Evolutionary conservation across 805 yeast species (phyloP).

Genomic region (Torulaspora delbrueckii): DNA sequence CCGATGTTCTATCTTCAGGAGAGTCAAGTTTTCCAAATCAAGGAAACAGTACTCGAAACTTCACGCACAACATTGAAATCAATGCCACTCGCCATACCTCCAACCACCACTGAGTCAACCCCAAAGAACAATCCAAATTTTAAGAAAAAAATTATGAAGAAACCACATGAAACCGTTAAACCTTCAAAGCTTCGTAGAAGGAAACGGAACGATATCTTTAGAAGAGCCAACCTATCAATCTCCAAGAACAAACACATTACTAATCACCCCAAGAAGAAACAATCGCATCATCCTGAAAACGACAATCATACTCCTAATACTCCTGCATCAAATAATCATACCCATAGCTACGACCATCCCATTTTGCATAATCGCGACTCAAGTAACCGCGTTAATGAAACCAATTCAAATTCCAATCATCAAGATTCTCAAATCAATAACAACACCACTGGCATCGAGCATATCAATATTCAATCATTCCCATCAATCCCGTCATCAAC

Average conservation of each 20-base stretch:
- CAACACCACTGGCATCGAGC: not conserved
- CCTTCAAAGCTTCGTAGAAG: not conserved
- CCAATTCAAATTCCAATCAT: not conserved
- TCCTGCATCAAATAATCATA: not conserved
- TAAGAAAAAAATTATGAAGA: not conserved
- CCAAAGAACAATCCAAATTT: not conserved
- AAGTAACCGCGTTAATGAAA: not conserved
- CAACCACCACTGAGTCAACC: not conserved
- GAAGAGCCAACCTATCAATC: constrained; percentile 6
- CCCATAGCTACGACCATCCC: not conserved
- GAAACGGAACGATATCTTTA: constrained; percentile 7
- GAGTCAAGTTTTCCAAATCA: constrained; percentile 13
- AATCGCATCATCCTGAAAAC: not conserved
- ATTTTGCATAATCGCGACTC: not conserved
- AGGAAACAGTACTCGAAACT: constrained; percentile 4
- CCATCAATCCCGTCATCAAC: not conserved
- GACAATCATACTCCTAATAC: not conserved
- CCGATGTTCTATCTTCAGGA: constrained; percentile 17
- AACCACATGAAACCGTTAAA: not conserved
- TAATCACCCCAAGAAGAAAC: constrained; percentile 2
- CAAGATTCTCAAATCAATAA: not conserved
- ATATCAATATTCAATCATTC: not conserved
- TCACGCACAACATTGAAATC: not conserved
- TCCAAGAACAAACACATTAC: not conserved
- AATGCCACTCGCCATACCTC: not conserved